Conservation (phyloP, 1,284 basidiomycete genomes). For the Polyporus tsugae region DNA sequence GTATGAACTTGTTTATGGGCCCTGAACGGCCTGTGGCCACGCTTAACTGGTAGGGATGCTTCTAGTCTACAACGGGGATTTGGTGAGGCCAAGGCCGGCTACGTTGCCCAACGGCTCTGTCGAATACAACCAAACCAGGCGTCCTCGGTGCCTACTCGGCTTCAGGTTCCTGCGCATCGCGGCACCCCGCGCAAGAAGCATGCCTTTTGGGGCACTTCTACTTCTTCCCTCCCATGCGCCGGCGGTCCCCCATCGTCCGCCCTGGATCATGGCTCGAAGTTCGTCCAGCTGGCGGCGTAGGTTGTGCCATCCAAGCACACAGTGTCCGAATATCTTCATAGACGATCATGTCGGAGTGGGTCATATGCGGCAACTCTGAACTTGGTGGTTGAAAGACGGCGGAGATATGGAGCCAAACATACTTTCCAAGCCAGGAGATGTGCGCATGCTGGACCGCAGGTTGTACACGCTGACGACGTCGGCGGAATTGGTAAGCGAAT, state of each 20-base stretch:
- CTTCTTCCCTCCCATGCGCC: not conserved
- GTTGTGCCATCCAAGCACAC: not conserved
- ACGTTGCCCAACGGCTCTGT: not conserved
- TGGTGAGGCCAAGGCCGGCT: not conserved
- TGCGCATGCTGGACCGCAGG: no score
- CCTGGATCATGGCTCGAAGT: not conserved
- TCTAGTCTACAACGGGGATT: not conserved
- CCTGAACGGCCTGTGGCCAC: not conserved
- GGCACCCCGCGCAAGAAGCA: not conserved
- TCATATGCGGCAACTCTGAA: not conserved
- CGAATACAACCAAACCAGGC: not conserved
- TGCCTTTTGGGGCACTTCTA: not conserved
- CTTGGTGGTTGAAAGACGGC: not conserved
- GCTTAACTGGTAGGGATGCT: not conserved
- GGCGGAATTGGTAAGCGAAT: not conserved
- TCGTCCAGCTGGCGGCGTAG: not conserved
- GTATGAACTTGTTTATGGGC: not conserved
- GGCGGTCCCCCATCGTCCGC: not conserved
- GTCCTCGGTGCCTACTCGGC: not conserved
- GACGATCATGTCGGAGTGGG: not conserved
- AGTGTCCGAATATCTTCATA: not conserved
- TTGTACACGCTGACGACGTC: not conserved
- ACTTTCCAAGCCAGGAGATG: not conserved
- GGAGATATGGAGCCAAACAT: not conserved
- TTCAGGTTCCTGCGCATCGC: not conserved